phyloP scores from a whole-genome alignment of 2,329 filamentous ascomycete species.

The Paradendryphiella salina region DNA sequence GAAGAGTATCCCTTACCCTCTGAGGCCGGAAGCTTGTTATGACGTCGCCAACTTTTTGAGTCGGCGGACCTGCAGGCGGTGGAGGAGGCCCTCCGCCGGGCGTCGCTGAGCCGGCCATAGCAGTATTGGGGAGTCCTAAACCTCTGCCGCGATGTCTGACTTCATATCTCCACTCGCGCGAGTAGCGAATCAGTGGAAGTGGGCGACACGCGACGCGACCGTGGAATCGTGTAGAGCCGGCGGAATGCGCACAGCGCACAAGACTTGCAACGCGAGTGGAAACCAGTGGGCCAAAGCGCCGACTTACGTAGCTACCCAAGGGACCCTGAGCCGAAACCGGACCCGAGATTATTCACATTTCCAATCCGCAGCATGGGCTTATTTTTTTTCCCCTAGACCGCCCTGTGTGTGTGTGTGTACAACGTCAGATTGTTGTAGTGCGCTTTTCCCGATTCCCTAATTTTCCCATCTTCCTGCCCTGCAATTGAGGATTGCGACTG shows the following conservation, averaged over 20 bases:
- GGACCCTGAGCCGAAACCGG: constrained; percentile 17
- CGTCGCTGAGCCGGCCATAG: constrained; percentile 43
- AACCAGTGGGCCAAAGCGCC: constrained; percentile 6
- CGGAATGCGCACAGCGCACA: constrained; percentile 18
- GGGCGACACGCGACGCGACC: constrained; percentile 11
- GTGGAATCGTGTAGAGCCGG: constrained; percentile 15
- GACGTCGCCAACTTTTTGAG: constrained; percentile 71
- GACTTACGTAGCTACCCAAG: not conserved
- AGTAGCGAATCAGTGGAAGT: constrained; percentile 6
- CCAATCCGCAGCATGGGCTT: constrained; percentile 8
- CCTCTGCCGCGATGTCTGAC: constrained; percentile 5
- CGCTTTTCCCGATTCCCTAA: not conserved
- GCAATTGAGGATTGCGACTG: not conserved
- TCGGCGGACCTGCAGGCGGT: constrained; percentile 43
- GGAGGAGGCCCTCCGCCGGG: constrained; percentile 36
- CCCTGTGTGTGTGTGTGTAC: not conserved
- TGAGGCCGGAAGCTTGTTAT: constrained; percentile 77
- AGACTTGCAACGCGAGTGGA: not conserved
- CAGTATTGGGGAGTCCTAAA: constrained; percentile 10
- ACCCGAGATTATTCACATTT: constrained; percentile 20
- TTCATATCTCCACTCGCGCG: constrained; percentile 11
- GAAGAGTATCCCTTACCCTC: constrained; percentile 61
- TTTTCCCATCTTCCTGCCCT: not conserved
- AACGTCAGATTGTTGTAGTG: constrained; percentile 1
- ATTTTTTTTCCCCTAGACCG: not conserved